Percentiles rank a stretch among this genome's conserved stretches.
Evolutionary conservation across 257 asterid genomes (phyloP).

Genomic region (Petunia secreta): DNA sequence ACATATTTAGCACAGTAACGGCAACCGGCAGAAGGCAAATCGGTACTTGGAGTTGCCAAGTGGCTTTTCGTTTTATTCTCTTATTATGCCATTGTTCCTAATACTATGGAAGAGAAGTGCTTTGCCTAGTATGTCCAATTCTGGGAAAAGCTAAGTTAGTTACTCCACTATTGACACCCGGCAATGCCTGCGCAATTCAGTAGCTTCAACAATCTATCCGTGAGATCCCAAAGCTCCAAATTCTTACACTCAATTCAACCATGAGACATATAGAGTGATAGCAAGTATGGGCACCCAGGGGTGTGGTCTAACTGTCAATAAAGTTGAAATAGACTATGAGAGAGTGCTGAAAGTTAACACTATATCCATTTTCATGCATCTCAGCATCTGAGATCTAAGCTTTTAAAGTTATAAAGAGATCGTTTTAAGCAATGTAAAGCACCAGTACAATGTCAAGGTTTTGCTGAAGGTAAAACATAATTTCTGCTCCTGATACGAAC

Average conservation of each 20-base stretch:
- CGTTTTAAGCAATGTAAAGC: background rate
- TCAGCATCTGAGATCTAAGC: background rate
- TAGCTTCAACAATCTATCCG: background rate
- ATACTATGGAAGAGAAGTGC: background rate
- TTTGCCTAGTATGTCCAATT: background rate
- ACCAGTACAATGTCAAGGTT: background rate
- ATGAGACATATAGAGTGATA: background rate
- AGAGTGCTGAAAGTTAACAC: background rate
- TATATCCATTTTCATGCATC: background rate
- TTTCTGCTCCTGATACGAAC: background rate
- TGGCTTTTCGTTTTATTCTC: slow-evolving; percentile 8
- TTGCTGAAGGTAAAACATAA: slow-evolving; percentile 5
- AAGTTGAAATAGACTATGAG: background rate
- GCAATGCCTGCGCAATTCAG: background rate
- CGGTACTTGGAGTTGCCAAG: slow-evolving; percentile 7
- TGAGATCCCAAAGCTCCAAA: background rate
- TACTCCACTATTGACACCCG: background rate
- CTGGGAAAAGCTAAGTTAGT: background rate
- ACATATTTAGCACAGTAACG: background rate
- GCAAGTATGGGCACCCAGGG: background rate
- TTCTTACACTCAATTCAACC: slow-evolving; percentile 19
- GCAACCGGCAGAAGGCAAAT: background rate
- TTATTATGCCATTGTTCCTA: background rate
- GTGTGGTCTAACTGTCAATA: background rate
- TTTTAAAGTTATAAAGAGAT: background rate